Base-by-base conservation (phyloP, 1,284 basidiomycete genomes). In the Ustanciosporium gigantosporum region DNA sequence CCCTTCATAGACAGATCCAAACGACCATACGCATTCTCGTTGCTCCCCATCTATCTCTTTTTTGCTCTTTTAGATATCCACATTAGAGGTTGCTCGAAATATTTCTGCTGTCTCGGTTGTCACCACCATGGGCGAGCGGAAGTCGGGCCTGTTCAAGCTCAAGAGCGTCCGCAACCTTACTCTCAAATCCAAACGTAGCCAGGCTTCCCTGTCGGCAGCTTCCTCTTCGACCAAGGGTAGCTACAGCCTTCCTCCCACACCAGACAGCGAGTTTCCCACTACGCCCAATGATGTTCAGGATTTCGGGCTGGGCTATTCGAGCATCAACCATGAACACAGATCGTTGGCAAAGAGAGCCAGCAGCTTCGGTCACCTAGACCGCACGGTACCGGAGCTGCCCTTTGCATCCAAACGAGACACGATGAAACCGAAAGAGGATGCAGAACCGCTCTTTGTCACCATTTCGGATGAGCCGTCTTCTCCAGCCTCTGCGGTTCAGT, bases 301-400 rank as follows among this genome's bases (percentile, higher is more conserved):
- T 25, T 60, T 46, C 21, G 57, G 57, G 3, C 52, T 51, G 16
- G 58, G 58, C 38, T 61, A 61, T 17, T 62, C 59, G 17, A 62
- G 53, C 43, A 57, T 62, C 45, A 49, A 61, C 25, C 43, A 66
- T 21, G 40, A 38, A 19, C 39, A 29, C 49, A 19, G 16, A 41
- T 3, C 42, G 8, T 14, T 52, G 41, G 22, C 31, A 23, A 7
- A 42, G 27, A 60, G 46, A 31, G 49, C 45, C 23, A 36, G 29
- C 11, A 52, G 48, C 39, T 34, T 16, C 16, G 21, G 31, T 5
- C 20, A 29, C 2, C 13, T 23, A 6, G 19, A 48, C 8, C 42
- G 19, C 16, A 22, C 46, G n/a, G 27, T 11, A 25, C 29, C 42
- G 36, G 49, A 60, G 38, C 42, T 45, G 45, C 41, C 27, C 27